phyloP scores from a whole-genome alignment of 805 yeast genomes.

The Pichia manshurica region DNA sequence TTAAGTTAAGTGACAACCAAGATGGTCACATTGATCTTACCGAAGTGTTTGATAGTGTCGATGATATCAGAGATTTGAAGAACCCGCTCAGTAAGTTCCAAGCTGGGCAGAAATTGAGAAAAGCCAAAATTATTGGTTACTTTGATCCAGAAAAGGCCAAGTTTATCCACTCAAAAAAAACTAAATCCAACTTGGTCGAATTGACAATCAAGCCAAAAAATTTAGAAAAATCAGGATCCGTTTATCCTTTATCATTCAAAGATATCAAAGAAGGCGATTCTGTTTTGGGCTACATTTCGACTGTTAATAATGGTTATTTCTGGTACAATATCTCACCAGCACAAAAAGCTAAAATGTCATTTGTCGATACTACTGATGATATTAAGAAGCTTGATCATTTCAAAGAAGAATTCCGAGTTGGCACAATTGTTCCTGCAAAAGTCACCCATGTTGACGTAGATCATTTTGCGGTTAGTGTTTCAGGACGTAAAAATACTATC shows the following conservation, averaged over 20 bases:
- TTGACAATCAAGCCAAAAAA: slow-evolving; percentile 34
- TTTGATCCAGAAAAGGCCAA: slow-evolving; percentile 66
- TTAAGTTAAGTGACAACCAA: slow-evolving; percentile 67
- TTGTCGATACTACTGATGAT: slow-evolving; percentile 58
- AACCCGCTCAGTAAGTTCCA: slow-evolving; percentile 57
- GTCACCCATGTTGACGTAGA: slow-evolving; percentile 51
- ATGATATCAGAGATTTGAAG: slow-evolving; percentile 50
- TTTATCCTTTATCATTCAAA: slow-evolving; percentile 28
- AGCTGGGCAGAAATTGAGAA: slow-evolving; percentile 47
- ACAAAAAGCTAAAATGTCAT: slow-evolving; percentile 58
- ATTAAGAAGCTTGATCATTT: slow-evolving; percentile 42
- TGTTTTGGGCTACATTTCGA: slow-evolving; percentile 59
- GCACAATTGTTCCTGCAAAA: slow-evolving; percentile 57
- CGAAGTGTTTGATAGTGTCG: slow-evolving; percentile 51
- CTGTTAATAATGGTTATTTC: slow-evolving; percentile 50
- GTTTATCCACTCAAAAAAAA: slow-evolving; percentile 54
- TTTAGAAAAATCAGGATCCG: slow-evolving; percentile 36
- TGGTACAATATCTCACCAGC: slow-evolving; percentile 70
- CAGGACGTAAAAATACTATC: slow-evolving; percentile 42
- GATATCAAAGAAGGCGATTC: slow-evolving; percentile 46
- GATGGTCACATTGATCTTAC: slow-evolving; percentile 77
- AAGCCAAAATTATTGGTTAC: slow-evolving; percentile 68
- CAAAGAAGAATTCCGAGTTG: slow-evolving; percentile 60
- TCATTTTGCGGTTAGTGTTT: slow-evolving; percentile 32
- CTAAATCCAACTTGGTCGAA: slow-evolving; percentile 57